phyloP scores from a whole-genome alignment of 139 green algal species.

The Chlamydomonas sphaeroides region DNA sequence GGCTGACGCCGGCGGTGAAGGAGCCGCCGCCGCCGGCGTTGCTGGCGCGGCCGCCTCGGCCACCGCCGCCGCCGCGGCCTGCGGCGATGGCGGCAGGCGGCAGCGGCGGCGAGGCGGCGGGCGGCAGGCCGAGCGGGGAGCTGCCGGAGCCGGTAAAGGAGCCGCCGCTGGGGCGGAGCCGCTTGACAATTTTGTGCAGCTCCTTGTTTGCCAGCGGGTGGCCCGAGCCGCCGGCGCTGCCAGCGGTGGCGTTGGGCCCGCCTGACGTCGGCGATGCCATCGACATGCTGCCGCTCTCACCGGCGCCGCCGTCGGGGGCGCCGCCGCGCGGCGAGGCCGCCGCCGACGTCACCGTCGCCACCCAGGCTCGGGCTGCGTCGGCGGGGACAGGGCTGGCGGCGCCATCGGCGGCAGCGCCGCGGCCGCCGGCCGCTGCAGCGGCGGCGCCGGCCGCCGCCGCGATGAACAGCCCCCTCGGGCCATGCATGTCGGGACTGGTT shows the following conservation, averaged over 20 bases:
- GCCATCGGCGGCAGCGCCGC: not conserved
- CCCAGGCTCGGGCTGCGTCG: not conserved
- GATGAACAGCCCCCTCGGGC: too few relatives aligned
- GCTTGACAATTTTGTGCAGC: constrained; percentile 34
- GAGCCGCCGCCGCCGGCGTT: not conserved
- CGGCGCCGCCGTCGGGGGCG: not conserved
- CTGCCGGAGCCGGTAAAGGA: constrained; percentile 16
- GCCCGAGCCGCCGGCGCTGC: not conserved
- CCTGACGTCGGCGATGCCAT: too few relatives aligned
- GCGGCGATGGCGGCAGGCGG: not conserved
- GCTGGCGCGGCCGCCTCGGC: not conserved
- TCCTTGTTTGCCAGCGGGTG: not conserved
- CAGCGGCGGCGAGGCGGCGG: not conserved
- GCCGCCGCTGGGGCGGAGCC: constrained; percentile 3
- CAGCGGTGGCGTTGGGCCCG: not conserved
- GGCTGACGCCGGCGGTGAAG: not conserved
- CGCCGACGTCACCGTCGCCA: constrained; percentile 5
- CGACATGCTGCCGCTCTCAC: too few relatives aligned
- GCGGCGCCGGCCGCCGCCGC: not conserved
- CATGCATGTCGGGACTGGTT: too few relatives aligned
- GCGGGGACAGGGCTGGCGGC: too few relatives aligned
- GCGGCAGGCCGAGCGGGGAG: constrained; percentile 22
- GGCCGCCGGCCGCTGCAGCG: not conserved
- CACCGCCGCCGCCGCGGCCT: not conserved
- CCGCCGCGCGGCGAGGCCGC: constrained; percentile 17